phyloP scores from a whole-genome alignment of 495 filamentous ascomycete genomes.

The Aspergillus biplanus region DNA sequence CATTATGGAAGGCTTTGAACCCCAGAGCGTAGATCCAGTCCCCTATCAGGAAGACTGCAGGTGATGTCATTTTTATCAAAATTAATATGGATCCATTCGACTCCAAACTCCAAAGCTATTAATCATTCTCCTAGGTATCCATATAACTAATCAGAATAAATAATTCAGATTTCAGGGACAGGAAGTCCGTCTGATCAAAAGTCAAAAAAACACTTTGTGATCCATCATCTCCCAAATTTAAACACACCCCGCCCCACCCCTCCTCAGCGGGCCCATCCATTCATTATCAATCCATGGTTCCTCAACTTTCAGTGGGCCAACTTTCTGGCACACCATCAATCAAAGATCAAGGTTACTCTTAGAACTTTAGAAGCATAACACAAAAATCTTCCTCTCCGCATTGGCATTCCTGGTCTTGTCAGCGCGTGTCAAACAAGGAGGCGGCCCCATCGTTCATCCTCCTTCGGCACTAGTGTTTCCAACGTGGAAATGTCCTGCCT shows the following conservation, averaged over 20 bases:
- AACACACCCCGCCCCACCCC: slow-evolving; percentile 11
- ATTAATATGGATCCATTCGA: background rate
- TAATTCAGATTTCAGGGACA: background rate
- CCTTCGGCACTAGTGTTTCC: background rate
- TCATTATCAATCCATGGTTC: background rate
- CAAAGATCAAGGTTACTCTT: background rate
- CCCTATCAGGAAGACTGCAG: background rate
- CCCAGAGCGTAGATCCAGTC: background rate
- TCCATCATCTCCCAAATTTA: slow-evolving; percentile 15
- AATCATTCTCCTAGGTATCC: background rate
- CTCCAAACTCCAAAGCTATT: too few species aligned
- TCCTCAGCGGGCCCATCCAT: background rate
- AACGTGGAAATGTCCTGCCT: background rate
- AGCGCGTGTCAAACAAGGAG: slow-evolving; percentile 4
- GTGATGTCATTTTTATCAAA: slow-evolving; percentile 1
- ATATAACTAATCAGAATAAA: too few species aligned
- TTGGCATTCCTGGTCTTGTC: background rate
- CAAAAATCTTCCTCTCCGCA: too few species aligned
- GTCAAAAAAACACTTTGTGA: background rate
- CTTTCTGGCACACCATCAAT: background rate
- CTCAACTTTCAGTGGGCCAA: background rate
- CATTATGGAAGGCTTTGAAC: background rate
- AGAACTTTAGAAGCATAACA: background rate
- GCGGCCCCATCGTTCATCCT: slow-evolving; percentile 8
- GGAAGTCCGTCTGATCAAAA: background rate